These are phyloP conservation scores for Solanum hybrid DNA, from an alignment of 305 asterid genomes.

Conservation along the genomic window DNA sequence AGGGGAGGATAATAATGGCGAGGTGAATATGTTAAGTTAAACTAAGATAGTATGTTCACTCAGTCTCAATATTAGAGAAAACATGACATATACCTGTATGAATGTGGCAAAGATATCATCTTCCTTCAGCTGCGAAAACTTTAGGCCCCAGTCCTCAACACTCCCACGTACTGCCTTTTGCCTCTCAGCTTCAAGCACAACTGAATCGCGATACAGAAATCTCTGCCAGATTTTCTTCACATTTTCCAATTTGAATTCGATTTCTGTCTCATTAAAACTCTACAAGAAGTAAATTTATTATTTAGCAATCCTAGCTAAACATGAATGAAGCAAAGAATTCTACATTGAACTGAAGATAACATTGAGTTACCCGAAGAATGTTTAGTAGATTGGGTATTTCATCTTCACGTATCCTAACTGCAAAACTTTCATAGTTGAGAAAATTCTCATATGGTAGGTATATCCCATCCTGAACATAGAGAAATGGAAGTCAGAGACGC, in stretches of 20 bases:
- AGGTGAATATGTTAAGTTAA: neutral
- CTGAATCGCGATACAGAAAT: slow-evolving; percentile 72
- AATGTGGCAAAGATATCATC: slow-evolving; percentile 77
- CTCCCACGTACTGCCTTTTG: slow-evolving; percentile 47
- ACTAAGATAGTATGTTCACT: neutral
- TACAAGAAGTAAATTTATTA: slow-evolving; percentile 16
- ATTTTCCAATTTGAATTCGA: slow-evolving; percentile 60
- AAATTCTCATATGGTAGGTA: slow-evolving; percentile 86
- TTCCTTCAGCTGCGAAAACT: slow-evolving; percentile 46
- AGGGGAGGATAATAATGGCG: neutral
- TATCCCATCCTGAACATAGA: slow-evolving; percentile 65
- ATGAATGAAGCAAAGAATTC: slow-evolving; percentile 2
- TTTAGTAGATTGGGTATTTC: slow-evolving; percentile 71
- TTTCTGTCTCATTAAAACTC: slow-evolving; percentile 70
- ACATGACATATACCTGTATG: slow-evolving; percentile 51
- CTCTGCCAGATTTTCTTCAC: slow-evolving; percentile 89
- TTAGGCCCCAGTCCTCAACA: slow-evolving; percentile 57
- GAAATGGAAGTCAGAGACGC: slow-evolving; percentile 1
- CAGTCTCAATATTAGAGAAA: neutral
- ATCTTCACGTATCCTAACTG: slow-evolving; percentile 79
- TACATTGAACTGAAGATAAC: slow-evolving; percentile 4
- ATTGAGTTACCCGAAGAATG: slow-evolving; percentile 61
- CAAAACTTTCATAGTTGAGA: slow-evolving; percentile 81
- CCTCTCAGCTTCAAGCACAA: slow-evolving; percentile 84
- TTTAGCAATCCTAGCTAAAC: neutral